A percentile compares a stretch with the other conserved stretches of the same genome.
These are phyloP conservation scores for Fusarium sp. DNA, from an alignment of 2,329 filamentous ascomycete species.

Conservation along the genomic window DNA sequence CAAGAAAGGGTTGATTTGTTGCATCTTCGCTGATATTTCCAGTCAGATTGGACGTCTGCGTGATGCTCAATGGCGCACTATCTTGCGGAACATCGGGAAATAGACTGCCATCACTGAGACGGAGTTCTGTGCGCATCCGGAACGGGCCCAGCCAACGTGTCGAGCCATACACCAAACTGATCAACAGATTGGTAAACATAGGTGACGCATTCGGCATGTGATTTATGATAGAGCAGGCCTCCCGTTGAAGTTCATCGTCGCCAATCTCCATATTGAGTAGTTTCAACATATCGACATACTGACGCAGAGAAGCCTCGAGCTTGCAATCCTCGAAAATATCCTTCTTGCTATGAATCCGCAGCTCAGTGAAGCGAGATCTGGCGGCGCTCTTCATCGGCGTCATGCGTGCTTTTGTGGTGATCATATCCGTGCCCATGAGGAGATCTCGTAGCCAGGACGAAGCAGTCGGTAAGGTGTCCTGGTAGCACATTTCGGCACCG, in stretches of 20 bases:
- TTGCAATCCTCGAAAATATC: slow-evolving; percentile 48
- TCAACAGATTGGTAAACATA: slow-evolving; percentile 28
- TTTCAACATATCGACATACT: slow-evolving; percentile 20
- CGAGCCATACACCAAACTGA: slow-evolving; percentile 11
- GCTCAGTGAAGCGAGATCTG: slow-evolving; percentile 35
- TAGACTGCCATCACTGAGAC: neutral
- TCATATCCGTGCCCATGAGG: slow-evolving; percentile 26
- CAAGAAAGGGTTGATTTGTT: neutral
- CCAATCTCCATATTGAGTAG: slow-evolving; percentile 10
- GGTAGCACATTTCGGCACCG: slow-evolving; percentile 40
- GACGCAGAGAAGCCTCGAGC: slow-evolving; percentile 40
- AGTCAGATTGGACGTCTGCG: neutral
- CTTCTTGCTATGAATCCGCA: slow-evolving; percentile 47
- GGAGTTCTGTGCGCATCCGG: slow-evolving; percentile 3
- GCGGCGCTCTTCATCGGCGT: slow-evolving; percentile 43
- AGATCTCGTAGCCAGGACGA: slow-evolving; percentile 48
- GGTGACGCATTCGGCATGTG: slow-evolving; percentile 23
- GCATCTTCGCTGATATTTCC: neutral
- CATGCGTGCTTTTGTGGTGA: slow-evolving; percentile 38
- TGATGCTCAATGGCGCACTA: neutral
- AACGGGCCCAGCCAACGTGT: slow-evolving; percentile 23
- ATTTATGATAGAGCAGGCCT: slow-evolving; percentile 33
- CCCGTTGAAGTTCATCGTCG: slow-evolving; percentile 30
- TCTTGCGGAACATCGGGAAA: neutral
- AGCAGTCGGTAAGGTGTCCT: neutral